Evolutionary conservation across 1,284 basidiomycete genomes (phyloP), one percentile per base, ranked within the genome.

Genomic region (Gomphus bonarii): DNA sequence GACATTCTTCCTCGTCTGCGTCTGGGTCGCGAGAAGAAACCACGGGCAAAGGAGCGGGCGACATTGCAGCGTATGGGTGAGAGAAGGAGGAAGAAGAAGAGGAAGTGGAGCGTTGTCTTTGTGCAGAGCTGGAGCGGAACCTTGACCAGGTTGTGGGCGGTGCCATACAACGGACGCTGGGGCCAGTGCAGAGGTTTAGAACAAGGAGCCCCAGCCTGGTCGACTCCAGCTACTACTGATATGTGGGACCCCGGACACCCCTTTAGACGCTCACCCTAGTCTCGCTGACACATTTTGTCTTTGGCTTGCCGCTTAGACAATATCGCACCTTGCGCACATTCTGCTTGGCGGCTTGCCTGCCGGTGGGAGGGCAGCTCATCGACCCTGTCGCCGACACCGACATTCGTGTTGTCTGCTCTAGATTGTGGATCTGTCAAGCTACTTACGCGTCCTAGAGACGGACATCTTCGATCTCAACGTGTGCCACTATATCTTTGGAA

Each of bases 1-100:
- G 92, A 65, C 92, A 95, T 64, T 88, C 85, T 46, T 85, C 85
- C 64, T 92, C 91, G 49, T 88, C 84, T 44, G 88, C 87, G 16
- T 73, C 68, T 33, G 75, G 61, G 61, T 82, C 79, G 63, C 79
- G 78, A 61, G 69, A 80, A 18, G 84, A 82, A 55, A 87, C 81
- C 61, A 86, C 81, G 22, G 86, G 83, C 18, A 84, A 69, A 1
- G 83, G 82, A 0, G 81, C 61, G 33, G 60, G 59, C n/a, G 61
- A 58, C 48, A 60, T 62, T 5, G 49, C 30, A 3, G 62, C 48
- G 50, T 62, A 63, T 7, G 62, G 59, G 46, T 63, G 50, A 2
- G 46, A 30, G 28, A 48, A 48, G 22, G 50, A 40, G 12, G n/a
- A 18, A n/a, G 36, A 51, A 4, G 33, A 38, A n/a, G 16, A 18